Evolutionary conservation across 352 stramenopile species (phyloP), one percentile per base, ranked within the genome.

Genomic region (Phytophthora brassicae): DNA sequence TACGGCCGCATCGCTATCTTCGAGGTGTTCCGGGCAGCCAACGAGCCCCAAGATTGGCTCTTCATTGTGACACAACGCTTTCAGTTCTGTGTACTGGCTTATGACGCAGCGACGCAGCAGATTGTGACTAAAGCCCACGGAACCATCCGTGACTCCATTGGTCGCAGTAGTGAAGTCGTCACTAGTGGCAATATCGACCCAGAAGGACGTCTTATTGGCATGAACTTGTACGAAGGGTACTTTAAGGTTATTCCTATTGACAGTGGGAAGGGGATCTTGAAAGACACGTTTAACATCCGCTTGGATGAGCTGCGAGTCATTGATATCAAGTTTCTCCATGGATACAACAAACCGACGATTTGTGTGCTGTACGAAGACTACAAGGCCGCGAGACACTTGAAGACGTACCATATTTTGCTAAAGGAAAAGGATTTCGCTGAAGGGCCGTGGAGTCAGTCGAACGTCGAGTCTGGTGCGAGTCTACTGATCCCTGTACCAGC

Each of bases 301-400:
- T 72, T 98, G 56, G 92, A 97, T 64, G 92, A 97, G 72, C 70
- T 97, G 28, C 79, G 92, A 39, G 89, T 98, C 45, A 90, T 97
- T 53, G 92, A 98, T 63, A 95, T 97, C 70, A 94, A 97, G 65
- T 97, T 97, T 67, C 70, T 97, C 8, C 75, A 96, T 59, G 92
- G 89, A 2, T 92, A 91, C 67, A 70, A 55, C n/a, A 92, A 93
- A 60, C 86, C 88, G 17, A 96, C 82, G 23, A 96, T 98, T 48
- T 96, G 89, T 52, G 88, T 98, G 50, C 64, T 98, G 52, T 97
- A 97, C 60, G 84, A 97, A 58, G 91, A 97, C 74, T 88, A 92
- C 61, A 90, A 95, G 45, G 83, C 85, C 5, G 86, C 88, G 42
- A 82, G 90, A 11, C 90, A 97, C 63, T 76, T 98, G 31, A 97